These are phyloP conservation scores for Brassica incana DNA, from an alignment of 345 rosid genomes.

Conservation along the genomic window DNA sequence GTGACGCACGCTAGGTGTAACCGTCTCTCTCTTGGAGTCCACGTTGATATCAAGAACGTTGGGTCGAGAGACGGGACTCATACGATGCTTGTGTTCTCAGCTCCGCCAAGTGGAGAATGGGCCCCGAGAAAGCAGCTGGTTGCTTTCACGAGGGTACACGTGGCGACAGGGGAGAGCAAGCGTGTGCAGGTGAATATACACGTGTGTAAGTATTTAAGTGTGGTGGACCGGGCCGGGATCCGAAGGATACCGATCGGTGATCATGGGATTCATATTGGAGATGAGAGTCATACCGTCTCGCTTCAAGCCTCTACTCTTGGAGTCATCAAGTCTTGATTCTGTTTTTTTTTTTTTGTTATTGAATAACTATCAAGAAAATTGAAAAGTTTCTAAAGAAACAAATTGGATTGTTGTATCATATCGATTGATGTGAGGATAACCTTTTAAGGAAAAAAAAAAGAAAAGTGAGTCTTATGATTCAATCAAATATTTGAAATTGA, in stretches of 20 bases:
- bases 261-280: conserved; percentile 73
- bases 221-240: conserved; percentile 72
- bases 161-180: conserved; percentile 51
- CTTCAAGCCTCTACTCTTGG: conserved; percentile 60
- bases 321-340: conserved; percentile 49
- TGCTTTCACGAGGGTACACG: conserved; percentile 63
- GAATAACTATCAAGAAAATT: conserved; percentile 1
- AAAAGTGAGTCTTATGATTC: conserved; percentile 12
- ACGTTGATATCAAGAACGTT: conserved; percentile 63
- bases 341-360: not conserved
- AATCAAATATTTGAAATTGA: not conserved
- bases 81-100: conserved; percentile 66
- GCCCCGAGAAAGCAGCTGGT: conserved; percentile 73
- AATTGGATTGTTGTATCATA: conserved; percentile 16
- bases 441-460: not conserved
- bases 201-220: conserved; percentile 82
- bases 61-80: conserved; percentile 71
- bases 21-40: conserved; percentile 53
- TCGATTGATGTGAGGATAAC: conserved; percentile 3
- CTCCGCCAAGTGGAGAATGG: conserved; percentile 69
- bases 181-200: conserved; percentile 64
- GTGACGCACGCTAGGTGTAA: conserved; percentile 69
- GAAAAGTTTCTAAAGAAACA: not conserved
- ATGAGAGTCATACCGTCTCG: conserved; percentile 55
- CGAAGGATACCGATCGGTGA: conserved; percentile 86